Evolutionary conservation across 306 rosid genomes (phyloP).

Genomic region (Vigna mungo): DNA sequence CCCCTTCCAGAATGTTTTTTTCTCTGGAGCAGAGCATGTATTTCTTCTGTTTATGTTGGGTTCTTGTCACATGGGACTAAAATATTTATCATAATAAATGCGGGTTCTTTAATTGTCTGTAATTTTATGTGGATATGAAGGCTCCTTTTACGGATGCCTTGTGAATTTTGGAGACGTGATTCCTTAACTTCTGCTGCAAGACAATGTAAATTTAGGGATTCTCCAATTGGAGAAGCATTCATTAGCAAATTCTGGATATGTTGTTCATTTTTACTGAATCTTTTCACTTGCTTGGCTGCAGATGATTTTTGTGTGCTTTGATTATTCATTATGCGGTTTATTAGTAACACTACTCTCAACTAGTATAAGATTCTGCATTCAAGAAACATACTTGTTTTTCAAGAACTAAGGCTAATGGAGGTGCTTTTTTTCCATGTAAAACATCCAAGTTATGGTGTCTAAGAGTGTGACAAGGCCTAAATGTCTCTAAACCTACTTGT

Average conservation of each 20-base stretch:
- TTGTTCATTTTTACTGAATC: slow-evolving; percentile 1
- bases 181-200: slow-evolving; percentile 22
- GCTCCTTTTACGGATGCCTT: background rate
- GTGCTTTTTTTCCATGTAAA: too few species aligned
- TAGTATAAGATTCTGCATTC: background rate
- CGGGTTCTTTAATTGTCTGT: slow-evolving; percentile 21
- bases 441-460: too few species aligned
- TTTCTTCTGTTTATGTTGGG: slow-evolving; percentile 16
- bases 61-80: slow-evolving; percentile 17
- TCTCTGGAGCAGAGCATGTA: slow-evolving; percentile 26
- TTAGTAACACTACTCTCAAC: background rate
- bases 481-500: too few species aligned
- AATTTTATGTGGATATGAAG: slow-evolving; percentile 20
- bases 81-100: background rate
- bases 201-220: slow-evolving; percentile 21
- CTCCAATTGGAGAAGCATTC: slow-evolving; percentile 9
- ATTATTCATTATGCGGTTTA: background rate
- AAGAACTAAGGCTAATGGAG: background rate
- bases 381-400: too few species aligned
- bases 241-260: slow-evolving; percentile 9
- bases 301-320: background rate
- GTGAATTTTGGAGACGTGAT: slow-evolving; percentile 19
- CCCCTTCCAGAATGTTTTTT: slow-evolving; percentile 1
- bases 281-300: slow-evolving; percentile 2
- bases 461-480: too few species aligned